Base-by-base conservation (phyloP, 208 protist genomes). In the Trichomonas vaginalis region DNA sequence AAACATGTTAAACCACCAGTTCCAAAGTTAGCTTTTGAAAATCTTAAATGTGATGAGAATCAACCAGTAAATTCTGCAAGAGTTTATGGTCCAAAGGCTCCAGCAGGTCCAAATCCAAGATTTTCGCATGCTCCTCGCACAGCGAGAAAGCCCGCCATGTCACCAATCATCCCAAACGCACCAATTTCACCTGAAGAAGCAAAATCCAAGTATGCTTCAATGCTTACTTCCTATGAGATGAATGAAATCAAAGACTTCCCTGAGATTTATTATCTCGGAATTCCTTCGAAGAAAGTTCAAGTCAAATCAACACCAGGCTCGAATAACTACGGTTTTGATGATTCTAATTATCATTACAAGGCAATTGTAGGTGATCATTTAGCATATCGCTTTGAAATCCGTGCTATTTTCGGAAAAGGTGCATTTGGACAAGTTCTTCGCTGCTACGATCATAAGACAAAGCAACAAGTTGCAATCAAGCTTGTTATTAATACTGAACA, bases 351-450 rank as follows among this genome's bases (percentile, higher is more conserved):
- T 51, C 86, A 92, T 47, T 92, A 92, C 37, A 42, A 45, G 15
- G 39, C 45, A 2, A 51, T 51, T 35, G 86, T 92, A 51, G 45
- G 86, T 39, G 86, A 92, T 51, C 86, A 92, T 15, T n/a, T 92
- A 51, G 40, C 45, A 35, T 99, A 98, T 96, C 96, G 98, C 37
- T 99, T 98, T 96, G 98, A 98, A 96, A 86, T 99, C 14, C 0
- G 98, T 0, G 96, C 96, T 0, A 87, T 96, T 15, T 95, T 98
- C 0, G 98, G 98, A 37, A 97, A 98, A 47, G 98, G 98, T 32
- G 98, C 97, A 0, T 99, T 99, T 96, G 98, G 98, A 47, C 98
- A 99, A 90, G 98, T 99, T 27, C 95, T 98, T 14, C 98, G 98
- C 62, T 97, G 95, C 6, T 95, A 96, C 42, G 98, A 99, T 96